Conservation (phyloP, 1,284 basidiomycete species). For the Coniferiporia weirii region DNA sequence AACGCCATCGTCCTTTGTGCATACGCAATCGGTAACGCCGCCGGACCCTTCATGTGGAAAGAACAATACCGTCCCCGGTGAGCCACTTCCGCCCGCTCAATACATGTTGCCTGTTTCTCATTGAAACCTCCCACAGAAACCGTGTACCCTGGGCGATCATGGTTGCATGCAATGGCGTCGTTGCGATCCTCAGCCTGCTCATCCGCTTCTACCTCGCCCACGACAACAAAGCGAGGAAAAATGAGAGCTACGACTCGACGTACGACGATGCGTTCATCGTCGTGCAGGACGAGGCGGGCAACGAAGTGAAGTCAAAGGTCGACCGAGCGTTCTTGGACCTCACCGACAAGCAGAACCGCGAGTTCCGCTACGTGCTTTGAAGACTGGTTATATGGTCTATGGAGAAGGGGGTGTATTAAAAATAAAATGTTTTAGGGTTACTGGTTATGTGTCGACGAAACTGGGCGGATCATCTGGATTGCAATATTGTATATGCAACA, state of each 20-base stretch:
- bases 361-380: constrained; percentile 13
- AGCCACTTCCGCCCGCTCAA: constrained; percentile 3
- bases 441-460: not conserved
- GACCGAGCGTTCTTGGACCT: constrained; percentile 55
- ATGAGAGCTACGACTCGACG: constrained; percentile 13
- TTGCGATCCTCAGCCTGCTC: constrained; percentile 21
- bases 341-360: constrained; percentile 52
- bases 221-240: constrained; percentile 26
- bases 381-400: not conserved
- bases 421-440: not conserved
- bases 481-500: no score
- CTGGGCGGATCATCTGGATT: no score
- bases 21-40: constrained; percentile 28
- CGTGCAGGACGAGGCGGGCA: constrained; percentile 21
- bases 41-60: constrained; percentile 27
- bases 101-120: not conserved
- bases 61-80: constrained; percentile 26
- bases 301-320: constrained; percentile 20
- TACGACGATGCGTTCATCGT: constrained; percentile 26
- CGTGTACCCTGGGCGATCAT: constrained; percentile 26
- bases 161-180: constrained; percentile 19
- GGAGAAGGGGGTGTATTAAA: not conserved
- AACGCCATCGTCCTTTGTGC: constrained; percentile 29
- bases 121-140: constrained; percentile 13
- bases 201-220: constrained; percentile 22